Evolutionary conservation across 2,329 filamentous ascomycete genomes (phyloP).

Genomic region (Trichoderma sp.): DNA sequence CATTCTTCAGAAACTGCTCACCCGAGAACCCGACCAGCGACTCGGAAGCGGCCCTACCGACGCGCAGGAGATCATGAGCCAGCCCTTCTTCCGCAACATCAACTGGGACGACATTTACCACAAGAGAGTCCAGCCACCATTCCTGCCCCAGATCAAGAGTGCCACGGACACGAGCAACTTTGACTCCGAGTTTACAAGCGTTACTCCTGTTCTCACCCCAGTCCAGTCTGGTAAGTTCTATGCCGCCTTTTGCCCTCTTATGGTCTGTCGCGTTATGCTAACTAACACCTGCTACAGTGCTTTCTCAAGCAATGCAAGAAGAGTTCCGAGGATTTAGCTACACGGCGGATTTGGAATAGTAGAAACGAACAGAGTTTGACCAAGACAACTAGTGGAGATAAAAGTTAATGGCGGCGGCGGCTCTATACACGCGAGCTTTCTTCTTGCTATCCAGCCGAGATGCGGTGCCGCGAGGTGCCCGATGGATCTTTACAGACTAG

Average conservation of each 20-base stretch:
- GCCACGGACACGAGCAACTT: slow-evolving; percentile 99
- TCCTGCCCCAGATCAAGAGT: slow-evolving; percentile 84
- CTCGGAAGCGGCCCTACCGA: slow-evolving; percentile 94
- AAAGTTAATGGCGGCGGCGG: not conserved
- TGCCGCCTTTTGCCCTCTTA: not conserved
- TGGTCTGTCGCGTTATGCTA: slow-evolving; percentile 25
- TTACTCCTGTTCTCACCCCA: slow-evolving; percentile 93
- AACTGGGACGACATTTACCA: slow-evolving; percentile 99
- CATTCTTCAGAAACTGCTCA: slow-evolving; percentile 95
- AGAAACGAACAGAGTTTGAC: slow-evolving; percentile 20
- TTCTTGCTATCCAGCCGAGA: not conserved
- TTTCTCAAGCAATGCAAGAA: slow-evolving; percentile 98
- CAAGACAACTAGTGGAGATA: slow-evolving; percentile 21
- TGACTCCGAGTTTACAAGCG: slow-evolving; percentile 96
- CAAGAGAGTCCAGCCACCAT: slow-evolving; percentile 86
- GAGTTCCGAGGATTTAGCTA: slow-evolving; percentile 99
- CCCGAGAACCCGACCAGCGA: slow-evolving; percentile 87
- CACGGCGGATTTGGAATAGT: slow-evolving; percentile 79
- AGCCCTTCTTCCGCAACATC: slow-evolving; percentile 96
- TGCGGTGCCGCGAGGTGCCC: not conserved
- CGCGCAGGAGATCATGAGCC: slow-evolving; percentile 97
- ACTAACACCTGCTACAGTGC: slow-evolving; percentile 55
- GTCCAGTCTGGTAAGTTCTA: slow-evolving; percentile 83
- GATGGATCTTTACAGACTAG: not conserved
- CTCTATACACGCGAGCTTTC: not conserved